Evolutionary conservation across 2,329 filamentous ascomycete genomes (phyloP).

Genomic region (Harringtonia lauricola): DNA sequence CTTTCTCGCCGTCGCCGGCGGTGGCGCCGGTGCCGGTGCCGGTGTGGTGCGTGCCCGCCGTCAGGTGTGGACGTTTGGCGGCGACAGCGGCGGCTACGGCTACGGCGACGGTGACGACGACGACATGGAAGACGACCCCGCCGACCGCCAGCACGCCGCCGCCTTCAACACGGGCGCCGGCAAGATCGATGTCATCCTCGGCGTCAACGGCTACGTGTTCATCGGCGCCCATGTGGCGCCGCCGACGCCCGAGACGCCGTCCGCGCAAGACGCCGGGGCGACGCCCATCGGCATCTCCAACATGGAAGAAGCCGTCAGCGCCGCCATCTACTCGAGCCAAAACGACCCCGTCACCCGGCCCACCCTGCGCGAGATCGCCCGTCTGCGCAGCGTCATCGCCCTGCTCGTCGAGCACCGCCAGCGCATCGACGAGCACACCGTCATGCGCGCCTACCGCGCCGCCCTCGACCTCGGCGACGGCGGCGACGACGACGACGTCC

Average conservation of each 20-base stretch:
- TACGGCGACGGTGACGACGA: constrained; percentile 56
- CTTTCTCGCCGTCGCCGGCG: constrained; percentile 72
- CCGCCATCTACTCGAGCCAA: constrained; percentile 85
- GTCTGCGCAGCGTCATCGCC: constrained; percentile 70
- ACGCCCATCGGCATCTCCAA: constrained; percentile 52
- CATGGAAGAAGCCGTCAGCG: constrained; percentile 77
- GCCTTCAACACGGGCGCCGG: constrained; percentile 30
- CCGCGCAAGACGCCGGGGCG: constrained; percentile 16
- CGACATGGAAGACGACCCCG: constrained; percentile 80
- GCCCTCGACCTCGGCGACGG: constrained; percentile 62
- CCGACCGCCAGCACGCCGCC: background rate
- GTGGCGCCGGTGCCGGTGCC: constrained; percentile 72
- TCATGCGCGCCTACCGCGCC: constrained; percentile 71
- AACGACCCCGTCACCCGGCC: constrained; percentile 73
- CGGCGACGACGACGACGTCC: constrained; percentile 45
- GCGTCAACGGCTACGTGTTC: constrained; percentile 93
- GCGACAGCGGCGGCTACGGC: constrained; percentile 30
- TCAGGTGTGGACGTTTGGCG: constrained; percentile 76
- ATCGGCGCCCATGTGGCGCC: constrained; percentile 38
- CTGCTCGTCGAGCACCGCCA: constrained; percentile 74
- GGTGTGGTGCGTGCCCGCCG: constrained; percentile 75
- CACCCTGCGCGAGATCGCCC: constrained; percentile 79
- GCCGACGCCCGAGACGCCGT: constrained; percentile 31
- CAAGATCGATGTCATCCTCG: constrained; percentile 75
- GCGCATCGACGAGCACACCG: constrained; percentile 81